Base-by-base conservation (phyloP, 2,329 filamentous ascomycete species). In the Xylariales sp. region DNA sequence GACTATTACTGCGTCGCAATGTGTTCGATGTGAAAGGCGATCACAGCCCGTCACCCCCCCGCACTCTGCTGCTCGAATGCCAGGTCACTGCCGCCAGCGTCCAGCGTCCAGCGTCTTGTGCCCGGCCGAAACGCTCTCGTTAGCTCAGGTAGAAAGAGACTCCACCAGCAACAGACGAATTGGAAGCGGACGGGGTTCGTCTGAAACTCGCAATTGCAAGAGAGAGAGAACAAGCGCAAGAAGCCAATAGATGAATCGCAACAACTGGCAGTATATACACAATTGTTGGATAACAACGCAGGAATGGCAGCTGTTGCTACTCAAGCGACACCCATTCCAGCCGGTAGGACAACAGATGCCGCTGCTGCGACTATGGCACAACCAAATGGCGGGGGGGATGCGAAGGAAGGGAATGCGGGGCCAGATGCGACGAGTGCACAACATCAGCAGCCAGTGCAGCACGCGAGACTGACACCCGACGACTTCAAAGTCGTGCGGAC, bases 401-500 rank as follows among this genome's bases (percentile, higher is more conserved):
- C 31, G 16, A 12, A 15, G 6, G 14, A 32, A 14, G 22, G 29
- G 28, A n/a, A 14, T 15, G 42, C 31, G 25, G 37, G 37, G 31
- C 16, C 29, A 35, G 22, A 37, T 21, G 22, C 27, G 27, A 20
- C 27, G 18, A 36, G 33, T 36, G 38, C 51, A 24, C 48, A 50
- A 44, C 50, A 56, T 39, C 55, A 53, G 44, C 53, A 55, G 33
- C 56, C 60, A 48, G 19, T 40, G 21, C 38, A 40, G 21, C 53
- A 57, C 36, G 53, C 61, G 49, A 57, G 60, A 45, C 56, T 73
- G 28, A 59, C 62, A 33, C 58, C 71, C 44, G 65, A 73, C 45
- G 83, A 89, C 65, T 90, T 90, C 59, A 72, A 79, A 46, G 71
- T 86, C 37, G 73, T 90, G 50, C 82, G 86, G 61, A 90, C 86